These are phyloP conservation scores for Debaryomycetaceae sp. DNA, from an alignment of 1,139 yeast genomes.

Conservation along the genomic window DNA sequence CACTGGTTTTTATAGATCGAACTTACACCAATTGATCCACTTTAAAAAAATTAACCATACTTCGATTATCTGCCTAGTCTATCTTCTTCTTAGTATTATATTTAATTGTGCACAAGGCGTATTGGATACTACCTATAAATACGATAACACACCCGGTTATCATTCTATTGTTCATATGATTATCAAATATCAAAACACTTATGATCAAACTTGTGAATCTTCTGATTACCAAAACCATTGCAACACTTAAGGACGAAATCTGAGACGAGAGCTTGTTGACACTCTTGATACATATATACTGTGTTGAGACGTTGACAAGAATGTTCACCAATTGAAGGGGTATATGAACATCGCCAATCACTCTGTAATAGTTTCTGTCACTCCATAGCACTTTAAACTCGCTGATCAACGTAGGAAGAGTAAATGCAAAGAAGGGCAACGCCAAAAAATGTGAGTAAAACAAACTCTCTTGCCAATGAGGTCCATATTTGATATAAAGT, in stretches of 20 bases:
- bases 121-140: slow-evolving; percentile 52
- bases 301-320: slow-evolving; percentile 52
- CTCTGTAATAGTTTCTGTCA: slow-evolving; percentile 1
- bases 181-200: slow-evolving; percentile 50
- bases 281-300: slow-evolving; percentile 63
- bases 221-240: slow-evolving; percentile 56
- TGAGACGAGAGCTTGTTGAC: slow-evolving; percentile 60
- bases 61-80: no score
- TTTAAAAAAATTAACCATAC: no score
- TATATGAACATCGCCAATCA: slow-evolving; percentile 3
- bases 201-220: slow-evolving; percentile 58
- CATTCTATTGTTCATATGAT: slow-evolving; percentile 34
- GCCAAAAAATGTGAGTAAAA: slow-evolving; percentile 61
- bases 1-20: no score
- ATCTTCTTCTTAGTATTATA: not conserved
- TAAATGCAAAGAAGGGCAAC: slow-evolving; percentile 50
- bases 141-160: slow-evolving; percentile 50
- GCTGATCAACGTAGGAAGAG: slow-evolving; percentile 15
- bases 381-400: slow-evolving; percentile 14
- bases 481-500: slow-evolving; percentile 48
- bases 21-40: no score
- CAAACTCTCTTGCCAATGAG: slow-evolving; percentile 62
- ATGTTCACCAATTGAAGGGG: slow-evolving; percentile 22
- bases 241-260: slow-evolving; percentile 58
- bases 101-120: slow-evolving; percentile 17